phyloP scores from a whole-genome alignment of 768 basidiomycete species.

The Xanthoconium stramineum region DNA sequence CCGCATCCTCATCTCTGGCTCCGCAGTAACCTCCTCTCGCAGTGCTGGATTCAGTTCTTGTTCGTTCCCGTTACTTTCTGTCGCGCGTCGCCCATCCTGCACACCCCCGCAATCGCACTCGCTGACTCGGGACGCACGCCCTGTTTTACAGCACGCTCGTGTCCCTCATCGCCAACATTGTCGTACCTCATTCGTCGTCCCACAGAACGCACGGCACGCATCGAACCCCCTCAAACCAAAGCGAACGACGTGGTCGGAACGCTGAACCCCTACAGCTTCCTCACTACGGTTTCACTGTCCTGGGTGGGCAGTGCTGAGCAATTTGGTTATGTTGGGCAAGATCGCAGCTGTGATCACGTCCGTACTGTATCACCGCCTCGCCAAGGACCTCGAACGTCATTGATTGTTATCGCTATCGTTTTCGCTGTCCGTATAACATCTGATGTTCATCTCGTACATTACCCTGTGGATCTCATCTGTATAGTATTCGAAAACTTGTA shows the following conservation, averaged over 20 bases:
- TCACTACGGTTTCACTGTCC: too few species aligned
- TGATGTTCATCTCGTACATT: neutral
- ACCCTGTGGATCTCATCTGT: too few species aligned
- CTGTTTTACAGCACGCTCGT: too few species aligned
- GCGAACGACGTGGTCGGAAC: conserved; percentile 33
- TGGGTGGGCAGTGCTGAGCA: neutral
- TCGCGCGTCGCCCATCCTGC: conserved; percentile 31
- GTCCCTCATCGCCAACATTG: too few species aligned
- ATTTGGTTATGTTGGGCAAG: conserved; percentile 34
- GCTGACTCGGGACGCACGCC: conserved; percentile 77
- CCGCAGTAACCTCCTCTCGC: conserved; percentile 17
- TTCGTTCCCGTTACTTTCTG: neutral
- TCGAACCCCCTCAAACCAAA: conserved; percentile 18
- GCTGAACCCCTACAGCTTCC: conserved; percentile 59
- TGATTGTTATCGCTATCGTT: neutral
- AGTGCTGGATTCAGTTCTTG: too few species aligned
- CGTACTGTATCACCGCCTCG: too few species aligned
- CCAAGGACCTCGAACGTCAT: conserved; percentile 42
- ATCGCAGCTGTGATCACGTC: too few species aligned
- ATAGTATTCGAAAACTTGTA: too few species aligned
- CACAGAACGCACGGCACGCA: too few species aligned
- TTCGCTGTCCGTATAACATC: too few species aligned
- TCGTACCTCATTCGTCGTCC: too few species aligned
- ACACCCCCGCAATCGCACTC: conserved; percentile 34
- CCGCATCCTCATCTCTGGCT: conserved; percentile 1